These are phyloP conservation scores for Cymbopogon citratus DNA, from an alignment of 176 grass and related monocot species.

Conservation along the genomic window DNA sequence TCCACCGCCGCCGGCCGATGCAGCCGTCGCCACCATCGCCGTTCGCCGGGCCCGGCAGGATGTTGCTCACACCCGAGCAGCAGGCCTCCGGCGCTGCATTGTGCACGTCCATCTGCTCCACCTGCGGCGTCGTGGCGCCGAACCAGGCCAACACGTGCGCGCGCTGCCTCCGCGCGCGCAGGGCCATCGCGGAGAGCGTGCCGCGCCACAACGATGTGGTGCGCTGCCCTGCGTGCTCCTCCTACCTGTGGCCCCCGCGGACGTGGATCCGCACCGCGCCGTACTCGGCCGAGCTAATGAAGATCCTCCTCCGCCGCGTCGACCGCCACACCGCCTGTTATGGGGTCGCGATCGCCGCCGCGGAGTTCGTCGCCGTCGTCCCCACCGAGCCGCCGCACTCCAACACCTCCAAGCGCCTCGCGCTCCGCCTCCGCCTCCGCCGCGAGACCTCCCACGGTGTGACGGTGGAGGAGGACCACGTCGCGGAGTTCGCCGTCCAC, in stretches of 20 bases:
- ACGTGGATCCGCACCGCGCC: slow-evolving; percentile 38
- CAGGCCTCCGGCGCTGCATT: background rate
- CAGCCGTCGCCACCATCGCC: slow-evolving; percentile 16
- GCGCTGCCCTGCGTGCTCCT: slow-evolving; percentile 41
- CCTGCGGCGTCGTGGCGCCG: slow-evolving; percentile 51
- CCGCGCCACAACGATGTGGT: slow-evolving; percentile 39
- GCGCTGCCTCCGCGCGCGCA: no score
- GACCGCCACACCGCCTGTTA: slow-evolving; percentile 23
- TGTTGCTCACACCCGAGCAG: background rate
- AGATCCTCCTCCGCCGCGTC: slow-evolving; percentile 44
- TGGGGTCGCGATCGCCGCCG: slow-evolving; percentile 30
- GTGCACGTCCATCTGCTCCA: slow-evolving; percentile 56
- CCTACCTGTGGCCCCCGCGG: slow-evolving; percentile 48
- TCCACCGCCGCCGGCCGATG: background rate
- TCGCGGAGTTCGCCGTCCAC: slow-evolving; percentile 50
- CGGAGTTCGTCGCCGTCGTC: slow-evolving; percentile 57
- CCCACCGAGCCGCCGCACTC: slow-evolving; percentile 39
- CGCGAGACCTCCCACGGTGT: slow-evolving; percentile 39
- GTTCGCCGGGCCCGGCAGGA: slow-evolving; percentile 20
- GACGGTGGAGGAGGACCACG: slow-evolving; percentile 46
- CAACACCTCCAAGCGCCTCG: slow-evolving; percentile 37
- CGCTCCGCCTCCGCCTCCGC: slow-evolving; percentile 49
- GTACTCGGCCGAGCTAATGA: slow-evolving; percentile 48
- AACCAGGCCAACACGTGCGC: slow-evolving; percentile 62
- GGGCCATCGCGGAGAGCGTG: slow-evolving; percentile 46